Conservation (phyloP, 208 protist genomes). For the Endotrypanum monterogeii region DNA sequence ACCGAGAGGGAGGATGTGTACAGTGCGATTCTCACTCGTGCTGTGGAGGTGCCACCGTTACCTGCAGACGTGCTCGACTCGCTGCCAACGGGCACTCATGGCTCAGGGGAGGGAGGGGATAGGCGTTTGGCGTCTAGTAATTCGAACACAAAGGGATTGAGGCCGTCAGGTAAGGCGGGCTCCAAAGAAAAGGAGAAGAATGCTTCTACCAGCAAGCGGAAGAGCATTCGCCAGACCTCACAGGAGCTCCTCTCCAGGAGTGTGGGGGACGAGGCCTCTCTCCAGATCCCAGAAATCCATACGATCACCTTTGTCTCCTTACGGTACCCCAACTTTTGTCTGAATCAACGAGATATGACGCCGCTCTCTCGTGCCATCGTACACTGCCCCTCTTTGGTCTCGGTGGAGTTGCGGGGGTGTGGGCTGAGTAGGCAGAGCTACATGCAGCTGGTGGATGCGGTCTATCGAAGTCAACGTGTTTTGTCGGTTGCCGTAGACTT, state of each 20-base stretch:
- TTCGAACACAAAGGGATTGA: slow-evolving; percentile 4
- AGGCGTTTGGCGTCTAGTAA: not conserved
- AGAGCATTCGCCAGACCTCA: slow-evolving; percentile 8
- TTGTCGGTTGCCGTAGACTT: slow-evolving; percentile 78
- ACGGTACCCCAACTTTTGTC: slow-evolving; percentile 74
- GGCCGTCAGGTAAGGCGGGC: not conserved
- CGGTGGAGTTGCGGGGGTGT: slow-evolving; percentile 79
- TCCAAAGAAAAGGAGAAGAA: slow-evolving; percentile 18
- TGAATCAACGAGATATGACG: slow-evolving; percentile 88
- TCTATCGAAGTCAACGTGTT: slow-evolving; percentile 75
- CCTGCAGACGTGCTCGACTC: not conserved
- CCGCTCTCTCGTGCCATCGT: slow-evolving; percentile 81
- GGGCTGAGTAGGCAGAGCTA: slow-evolving; percentile 81
- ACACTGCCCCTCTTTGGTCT: slow-evolving; percentile 78
- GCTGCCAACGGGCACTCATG: not conserved
- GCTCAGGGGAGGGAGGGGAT: not conserved
- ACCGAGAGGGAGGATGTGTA: slow-evolving; percentile 88
- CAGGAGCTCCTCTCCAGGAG: slow-evolving; percentile 1
- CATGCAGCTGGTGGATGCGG: slow-evolving; percentile 79
- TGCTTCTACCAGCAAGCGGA: not conserved
- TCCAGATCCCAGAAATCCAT: slow-evolving; percentile 5
- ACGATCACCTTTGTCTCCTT: slow-evolving; percentile 68
- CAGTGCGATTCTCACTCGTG: slow-evolving; percentile 43
- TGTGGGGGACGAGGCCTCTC: not conserved
- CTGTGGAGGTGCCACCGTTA: slow-evolving; percentile 15